These are phyloP conservation scores for Neonectria magnoliae DNA, from an alignment of 2,329 filamentous ascomycete genomes.

Conservation along the genomic window DNA sequence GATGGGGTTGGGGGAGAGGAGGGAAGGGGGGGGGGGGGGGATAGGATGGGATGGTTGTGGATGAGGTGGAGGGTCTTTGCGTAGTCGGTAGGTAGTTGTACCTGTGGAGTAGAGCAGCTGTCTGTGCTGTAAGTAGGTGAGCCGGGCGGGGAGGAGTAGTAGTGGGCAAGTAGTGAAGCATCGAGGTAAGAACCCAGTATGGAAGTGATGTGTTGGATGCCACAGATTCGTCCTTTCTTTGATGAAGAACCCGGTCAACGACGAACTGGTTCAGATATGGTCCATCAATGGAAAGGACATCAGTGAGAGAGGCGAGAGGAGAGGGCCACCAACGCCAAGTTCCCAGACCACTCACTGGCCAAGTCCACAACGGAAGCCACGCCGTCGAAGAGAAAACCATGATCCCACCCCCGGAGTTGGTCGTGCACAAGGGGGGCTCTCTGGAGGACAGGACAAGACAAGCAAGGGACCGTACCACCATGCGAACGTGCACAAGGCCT, in stretches of 20 bases:
- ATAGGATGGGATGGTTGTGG: slow-evolving; percentile 8
- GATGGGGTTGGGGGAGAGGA: background rate
- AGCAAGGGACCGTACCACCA: slow-evolving; percentile 3
- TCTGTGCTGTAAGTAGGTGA: background rate
- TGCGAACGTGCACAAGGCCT: background rate
- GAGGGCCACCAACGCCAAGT: background rate
- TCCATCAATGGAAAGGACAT: background rate
- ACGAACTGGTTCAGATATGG: background rate
- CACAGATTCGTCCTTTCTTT: background rate
- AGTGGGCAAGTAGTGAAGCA: background rate
- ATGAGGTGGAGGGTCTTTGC: slow-evolving; percentile 18
- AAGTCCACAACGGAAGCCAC: slow-evolving; percentile 18
- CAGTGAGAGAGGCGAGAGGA: too few relatives aligned
- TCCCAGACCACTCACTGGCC: background rate
- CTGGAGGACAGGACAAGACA: background rate
- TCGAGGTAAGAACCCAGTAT: background rate
- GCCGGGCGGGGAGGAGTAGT: background rate
- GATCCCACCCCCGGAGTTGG: slow-evolving; percentile 20
- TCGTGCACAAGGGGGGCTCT: slow-evolving; percentile 12
- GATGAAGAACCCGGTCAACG: background rate
- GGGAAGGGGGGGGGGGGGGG: background rate
- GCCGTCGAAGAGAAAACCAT: slow-evolving; percentile 22
- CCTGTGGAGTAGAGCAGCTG: slow-evolving; percentile 1
- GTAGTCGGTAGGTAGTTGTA: background rate
- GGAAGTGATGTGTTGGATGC: background rate